Percentiles rank a stretch among this genome's conserved stretches.
Evolutionary conservation across 805 yeast genomes (phyloP).

Genomic region (Saccharomycopsis capsularis): DNA sequence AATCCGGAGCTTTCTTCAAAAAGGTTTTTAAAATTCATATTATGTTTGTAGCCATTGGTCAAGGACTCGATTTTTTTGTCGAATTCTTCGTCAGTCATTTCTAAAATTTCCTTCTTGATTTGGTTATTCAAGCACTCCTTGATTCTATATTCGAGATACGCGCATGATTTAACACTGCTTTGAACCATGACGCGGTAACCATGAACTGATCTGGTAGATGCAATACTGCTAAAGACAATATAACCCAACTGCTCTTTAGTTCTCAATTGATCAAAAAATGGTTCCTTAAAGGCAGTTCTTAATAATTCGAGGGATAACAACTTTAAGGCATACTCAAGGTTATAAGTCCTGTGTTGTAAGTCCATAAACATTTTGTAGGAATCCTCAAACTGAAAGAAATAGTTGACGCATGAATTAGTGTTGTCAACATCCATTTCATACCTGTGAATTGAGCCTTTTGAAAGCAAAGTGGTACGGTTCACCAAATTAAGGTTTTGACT

Average conservation of each 20-base stretch:
- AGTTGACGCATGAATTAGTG: conserved; percentile 78
- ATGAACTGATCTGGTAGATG: conserved; percentile 24
- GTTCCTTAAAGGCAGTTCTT: conserved; percentile 72
- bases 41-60: conserved; percentile 42
- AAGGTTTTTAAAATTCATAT: conserved; percentile 70
- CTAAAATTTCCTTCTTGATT: conserved; percentile 40
- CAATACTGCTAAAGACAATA: conserved; percentile 75
- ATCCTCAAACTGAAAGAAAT: conserved; percentile 61
- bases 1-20: conserved; percentile 64
- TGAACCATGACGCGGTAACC: conserved; percentile 75
- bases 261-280: conserved; percentile 81
- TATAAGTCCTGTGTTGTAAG: background rate
- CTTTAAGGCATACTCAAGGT: conserved; percentile 23
- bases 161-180: conserved; percentile 63
- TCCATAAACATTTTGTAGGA: conserved; percentile 6
- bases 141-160: conserved; percentile 70
- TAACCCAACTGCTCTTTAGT: conserved; percentile 95
- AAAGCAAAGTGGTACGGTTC: conserved; percentile 36
- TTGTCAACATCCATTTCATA: conserved; percentile 50
- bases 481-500: background rate
- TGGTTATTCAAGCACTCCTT: conserved; percentile 47
- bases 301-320: conserved; percentile 53
- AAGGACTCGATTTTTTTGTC: conserved; percentile 63
- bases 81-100: conserved; percentile 59
- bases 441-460: conserved; percentile 35